These are phyloP conservation scores for Corymbia calophylla DNA, from an alignment of 441 rosid species.

Conservation along the genomic window DNA sequence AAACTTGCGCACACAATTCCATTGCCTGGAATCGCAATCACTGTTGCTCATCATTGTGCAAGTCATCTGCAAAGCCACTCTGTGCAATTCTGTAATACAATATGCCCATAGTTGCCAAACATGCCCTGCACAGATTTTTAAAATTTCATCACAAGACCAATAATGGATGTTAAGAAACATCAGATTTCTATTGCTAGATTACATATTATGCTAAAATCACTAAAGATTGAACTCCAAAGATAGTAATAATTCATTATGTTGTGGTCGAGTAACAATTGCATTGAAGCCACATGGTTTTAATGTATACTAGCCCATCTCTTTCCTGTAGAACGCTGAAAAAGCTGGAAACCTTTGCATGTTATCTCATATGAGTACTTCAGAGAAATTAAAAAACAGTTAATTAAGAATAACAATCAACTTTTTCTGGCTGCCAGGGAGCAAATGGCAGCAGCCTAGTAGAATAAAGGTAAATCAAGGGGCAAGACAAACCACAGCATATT, in stretches of 20 bases:
- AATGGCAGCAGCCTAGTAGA: not conserved
- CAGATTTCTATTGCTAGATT: not conserved
- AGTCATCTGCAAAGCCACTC: not conserved
- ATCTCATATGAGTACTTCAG: not conserved
- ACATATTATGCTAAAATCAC: not conserved
- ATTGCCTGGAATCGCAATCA: not conserved
- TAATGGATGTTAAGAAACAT: not conserved
- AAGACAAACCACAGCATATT: not conserved
- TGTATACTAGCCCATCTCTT: not conserved
- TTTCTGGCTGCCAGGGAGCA: not conserved
- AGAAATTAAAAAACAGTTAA: not conserved
- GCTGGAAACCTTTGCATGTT: not conserved
- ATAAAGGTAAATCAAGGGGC: not conserved
- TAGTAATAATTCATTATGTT: not conserved
- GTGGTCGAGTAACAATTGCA: not conserved
- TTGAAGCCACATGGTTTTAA: not conserved
- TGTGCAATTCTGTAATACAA: constrained; percentile 6
- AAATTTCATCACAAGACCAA: not conserved
- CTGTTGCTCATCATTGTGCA: not conserved
- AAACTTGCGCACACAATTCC: not conserved
- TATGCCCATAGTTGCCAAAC: constrained; percentile 8
- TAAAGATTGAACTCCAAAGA: not conserved
- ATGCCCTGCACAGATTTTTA: constrained; percentile 2
- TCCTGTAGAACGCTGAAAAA: not conserved
- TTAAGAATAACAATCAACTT: not conserved